A percentile compares a stretch with the other conserved stretches of the same genome.
Evolutionary conservation across 495 filamentous ascomycete species (phyloP).

Genomic region (Penicillium diatomitis): DNA sequence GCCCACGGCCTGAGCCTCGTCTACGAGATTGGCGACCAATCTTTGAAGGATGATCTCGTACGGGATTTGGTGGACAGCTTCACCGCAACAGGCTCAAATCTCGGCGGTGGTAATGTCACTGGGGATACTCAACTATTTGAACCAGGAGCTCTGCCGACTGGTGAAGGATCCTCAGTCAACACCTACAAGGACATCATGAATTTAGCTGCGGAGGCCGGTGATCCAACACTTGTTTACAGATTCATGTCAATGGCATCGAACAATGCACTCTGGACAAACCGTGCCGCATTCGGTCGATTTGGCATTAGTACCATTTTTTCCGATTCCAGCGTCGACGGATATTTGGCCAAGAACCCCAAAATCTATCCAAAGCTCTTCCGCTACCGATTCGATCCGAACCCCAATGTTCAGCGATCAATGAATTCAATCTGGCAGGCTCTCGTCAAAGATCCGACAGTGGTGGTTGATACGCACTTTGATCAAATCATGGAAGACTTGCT

Average conservation of each 20-base stretch:
- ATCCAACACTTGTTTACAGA: slow-evolving; percentile 87
- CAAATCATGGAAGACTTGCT: slow-evolving; percentile 78
- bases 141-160: slow-evolving; percentile 82
- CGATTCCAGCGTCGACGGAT: slow-evolving; percentile 66
- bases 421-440: slow-evolving; percentile 92
- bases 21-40: slow-evolving; percentile 80
- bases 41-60: slow-evolving; percentile 72
- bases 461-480: slow-evolving; percentile 69
- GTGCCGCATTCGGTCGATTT: slow-evolving; percentile 89
- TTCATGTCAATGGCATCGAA: slow-evolving; percentile 96
- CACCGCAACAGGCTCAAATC: slow-evolving; percentile 60
- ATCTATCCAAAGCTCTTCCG: slow-evolving; percentile 90
- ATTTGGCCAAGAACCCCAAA: slow-evolving; percentile 70
- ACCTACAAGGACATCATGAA: slow-evolving; percentile 96
- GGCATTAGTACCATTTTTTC: slow-evolving; percentile 87
- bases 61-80: slow-evolving; percentile 81
- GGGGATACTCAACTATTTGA: slow-evolving; percentile 90
- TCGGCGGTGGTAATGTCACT: slow-evolving; percentile 65
- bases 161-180: slow-evolving; percentile 77
- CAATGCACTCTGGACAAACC: slow-evolving; percentile 89
- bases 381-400: slow-evolving; percentile 90
- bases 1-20: slow-evolving; percentile 82
- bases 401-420: slow-evolving; percentile 88
- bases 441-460: slow-evolving; percentile 69
- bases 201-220: slow-evolving; percentile 85